phyloP scores from a whole-genome alignment of 2,329 filamentous ascomycete species.

The Hymenoscyphus linearis region DNA sequence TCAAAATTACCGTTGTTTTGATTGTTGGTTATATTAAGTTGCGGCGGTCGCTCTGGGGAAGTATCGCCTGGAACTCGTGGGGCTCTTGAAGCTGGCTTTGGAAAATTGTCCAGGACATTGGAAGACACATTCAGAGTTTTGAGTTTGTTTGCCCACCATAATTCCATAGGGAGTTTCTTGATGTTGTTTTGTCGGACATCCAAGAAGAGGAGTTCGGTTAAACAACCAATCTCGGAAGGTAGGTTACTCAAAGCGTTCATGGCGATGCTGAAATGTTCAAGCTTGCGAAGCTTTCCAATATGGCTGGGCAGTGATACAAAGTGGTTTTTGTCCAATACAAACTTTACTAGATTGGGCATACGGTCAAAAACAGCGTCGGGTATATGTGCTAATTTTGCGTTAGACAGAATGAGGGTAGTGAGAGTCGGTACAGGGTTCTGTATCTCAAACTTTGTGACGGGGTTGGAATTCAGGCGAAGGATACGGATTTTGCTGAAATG shows the following conservation, averaged over 20 bases:
- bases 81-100: slow-evolving; percentile 72
- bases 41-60: slow-evolving; percentile 12
- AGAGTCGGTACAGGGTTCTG: slow-evolving; percentile 71
- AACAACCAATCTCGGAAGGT: slow-evolving; percentile 80
- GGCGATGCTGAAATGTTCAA: slow-evolving; percentile 91
- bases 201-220: slow-evolving; percentile 76
- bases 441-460: slow-evolving; percentile 89
- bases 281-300: slow-evolving; percentile 73
- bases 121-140: slow-evolving; percentile 94
- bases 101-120: slow-evolving; percentile 86
- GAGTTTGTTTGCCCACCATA: slow-evolving; percentile 92
- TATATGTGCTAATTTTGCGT: slow-evolving; percentile 84
- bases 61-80: slow-evolving; percentile 55
- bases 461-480: slow-evolving; percentile 88
- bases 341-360: slow-evolving; percentile 78
- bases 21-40: slow-evolving; percentile 15
- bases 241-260: slow-evolving; percentile 83
- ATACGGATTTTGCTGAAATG: slow-evolving; percentile 80
- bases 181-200: slow-evolving; percentile 94
- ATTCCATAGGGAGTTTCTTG: slow-evolving; percentile 77
- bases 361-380: slow-evolving; percentile 82
- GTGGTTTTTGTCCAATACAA: slow-evolving; percentile 91
- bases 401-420: slow-evolving; percentile 82
- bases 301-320: slow-evolving; percentile 84
- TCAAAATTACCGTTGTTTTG: slow-evolving; percentile 65